Evolutionary conservation across 2,329 filamentous ascomycete genomes (phyloP).

Genomic region (Colletotrichum paranaense): DNA sequence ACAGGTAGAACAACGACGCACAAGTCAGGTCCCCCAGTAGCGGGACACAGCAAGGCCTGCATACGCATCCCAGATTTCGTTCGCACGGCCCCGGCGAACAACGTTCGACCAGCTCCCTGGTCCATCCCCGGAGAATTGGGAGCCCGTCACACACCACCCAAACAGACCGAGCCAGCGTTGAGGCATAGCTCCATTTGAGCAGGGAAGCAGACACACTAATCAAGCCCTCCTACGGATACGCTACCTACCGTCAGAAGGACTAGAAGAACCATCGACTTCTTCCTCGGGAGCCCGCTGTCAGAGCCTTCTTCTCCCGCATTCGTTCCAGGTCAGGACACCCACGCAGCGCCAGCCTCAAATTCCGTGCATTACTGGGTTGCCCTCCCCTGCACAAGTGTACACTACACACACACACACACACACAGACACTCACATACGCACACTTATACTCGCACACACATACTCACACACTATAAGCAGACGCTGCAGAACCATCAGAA

Average conservation of each 20-base stretch:
- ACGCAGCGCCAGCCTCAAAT: slow-evolving; percentile 21
- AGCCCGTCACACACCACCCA: slow-evolving; percentile 29
- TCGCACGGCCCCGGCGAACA: slow-evolving; percentile 35
- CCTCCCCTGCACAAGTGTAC: slow-evolving; percentile 20
- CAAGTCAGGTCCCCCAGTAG: slow-evolving; percentile 30
- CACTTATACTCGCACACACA: not conserved
- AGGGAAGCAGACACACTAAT: slow-evolving; percentile 7
- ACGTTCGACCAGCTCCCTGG: slow-evolving; percentile 32
- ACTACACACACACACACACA: not conserved
- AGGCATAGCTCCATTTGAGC: slow-evolving; percentile 17
- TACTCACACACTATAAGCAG: not conserved
- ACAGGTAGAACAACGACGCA: slow-evolving; percentile 16
- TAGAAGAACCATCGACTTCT: slow-evolving; percentile 23
- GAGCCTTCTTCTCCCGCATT: not conserved
- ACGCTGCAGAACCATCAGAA: slow-evolving; percentile 27
- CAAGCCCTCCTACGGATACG: not conserved
- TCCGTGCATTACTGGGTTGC: slow-evolving; percentile 21
- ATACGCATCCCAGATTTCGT: slow-evolving; percentile 28
- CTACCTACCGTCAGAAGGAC: slow-evolving; percentile 21
- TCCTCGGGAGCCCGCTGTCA: slow-evolving; percentile 15
- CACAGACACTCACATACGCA: not conserved
- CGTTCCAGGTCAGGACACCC: slow-evolving; percentile 16
- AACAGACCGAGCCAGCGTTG: slow-evolving; percentile 18
- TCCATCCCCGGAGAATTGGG: slow-evolving; percentile 33
- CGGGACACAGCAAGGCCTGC: slow-evolving; percentile 28